Percentiles rank a stretch among this genome's conserved stretches.
phyloP scores from a whole-genome alignment of 164 flowering plant species.

The Platanus orientalis region DNA sequence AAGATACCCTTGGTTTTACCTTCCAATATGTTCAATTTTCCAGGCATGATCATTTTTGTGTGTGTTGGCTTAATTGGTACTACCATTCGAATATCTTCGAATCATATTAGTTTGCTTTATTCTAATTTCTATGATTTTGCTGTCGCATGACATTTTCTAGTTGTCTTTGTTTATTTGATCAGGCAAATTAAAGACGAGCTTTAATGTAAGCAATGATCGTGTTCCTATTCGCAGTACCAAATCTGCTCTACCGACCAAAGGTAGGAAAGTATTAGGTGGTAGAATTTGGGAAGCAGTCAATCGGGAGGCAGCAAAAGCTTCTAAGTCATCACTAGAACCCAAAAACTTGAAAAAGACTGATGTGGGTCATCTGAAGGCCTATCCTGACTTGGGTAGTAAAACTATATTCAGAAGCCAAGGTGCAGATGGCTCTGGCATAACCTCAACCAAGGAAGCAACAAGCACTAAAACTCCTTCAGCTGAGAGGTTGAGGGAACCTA shows the following conservation, averaged over 20 bases:
- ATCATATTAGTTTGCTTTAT: too few species aligned
- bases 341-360: conserved; percentile 40
- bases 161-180: conserved; percentile 7
- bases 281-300: conserved; percentile 25
- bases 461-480: conserved; percentile 66
- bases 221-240: conserved; percentile 26
- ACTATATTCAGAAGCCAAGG: conserved; percentile 56
- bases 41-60: too few species aligned
- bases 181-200: conserved; percentile 41
- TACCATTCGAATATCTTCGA: too few species aligned
- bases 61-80: not conserved
- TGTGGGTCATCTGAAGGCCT: conserved; percentile 25
- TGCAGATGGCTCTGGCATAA: conserved; percentile 86
- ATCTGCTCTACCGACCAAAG: conserved; percentile 26
- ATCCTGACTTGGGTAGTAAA: conserved; percentile 25
- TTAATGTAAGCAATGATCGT: conserved; percentile 24
- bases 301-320: conserved; percentile 21
- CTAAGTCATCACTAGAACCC: conserved; percentile 26
- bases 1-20: too few species aligned
- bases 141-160: too few species aligned
- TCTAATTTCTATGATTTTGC: too few species aligned
- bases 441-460: conserved; percentile 69
- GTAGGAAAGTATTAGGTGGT: conserved; percentile 22
- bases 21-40: too few species aligned
- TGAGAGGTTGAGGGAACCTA: conserved; percentile 65